phyloP scores from a whole-genome alignment of 495 filamentous ascomycete genomes.

The Neurospora pannonica region DNA sequence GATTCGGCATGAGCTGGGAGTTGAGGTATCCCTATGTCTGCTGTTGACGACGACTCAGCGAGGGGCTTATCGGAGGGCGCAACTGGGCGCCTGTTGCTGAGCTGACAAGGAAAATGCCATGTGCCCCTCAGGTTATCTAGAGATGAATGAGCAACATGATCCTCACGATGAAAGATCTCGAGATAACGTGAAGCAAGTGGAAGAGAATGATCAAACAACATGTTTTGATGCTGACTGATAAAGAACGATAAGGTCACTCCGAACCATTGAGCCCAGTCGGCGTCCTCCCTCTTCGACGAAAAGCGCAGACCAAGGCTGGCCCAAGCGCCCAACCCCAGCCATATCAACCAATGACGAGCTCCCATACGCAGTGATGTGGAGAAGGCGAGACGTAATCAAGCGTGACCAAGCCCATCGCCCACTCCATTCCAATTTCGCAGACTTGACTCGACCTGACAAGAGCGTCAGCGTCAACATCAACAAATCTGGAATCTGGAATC shows the following conservation, averaged over 20 bases:
- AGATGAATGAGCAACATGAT: too few relatives aligned
- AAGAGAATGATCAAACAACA: background rate
- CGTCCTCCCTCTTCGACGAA: background rate
- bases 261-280: background rate
- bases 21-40: background rate
- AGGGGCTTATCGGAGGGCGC: background rate
- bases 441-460: background rate
- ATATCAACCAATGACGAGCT: background rate
- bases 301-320: background rate
- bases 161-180: background rate
- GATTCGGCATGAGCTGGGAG: background rate
- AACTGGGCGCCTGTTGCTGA: too few relatives aligned
- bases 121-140: too few relatives aligned
- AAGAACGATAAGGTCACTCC: background rate
- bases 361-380: background rate
- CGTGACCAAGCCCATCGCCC: background rate
- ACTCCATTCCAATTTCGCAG: background rate
- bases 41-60: background rate
- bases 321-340: background rate
- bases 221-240: background rate
- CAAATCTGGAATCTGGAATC: background rate
- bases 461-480: background rate
- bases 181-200: background rate
- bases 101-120: too few relatives aligned
- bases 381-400: background rate